Conservation (phyloP, 805 yeast species). For the Candida berthetii region DNA sequence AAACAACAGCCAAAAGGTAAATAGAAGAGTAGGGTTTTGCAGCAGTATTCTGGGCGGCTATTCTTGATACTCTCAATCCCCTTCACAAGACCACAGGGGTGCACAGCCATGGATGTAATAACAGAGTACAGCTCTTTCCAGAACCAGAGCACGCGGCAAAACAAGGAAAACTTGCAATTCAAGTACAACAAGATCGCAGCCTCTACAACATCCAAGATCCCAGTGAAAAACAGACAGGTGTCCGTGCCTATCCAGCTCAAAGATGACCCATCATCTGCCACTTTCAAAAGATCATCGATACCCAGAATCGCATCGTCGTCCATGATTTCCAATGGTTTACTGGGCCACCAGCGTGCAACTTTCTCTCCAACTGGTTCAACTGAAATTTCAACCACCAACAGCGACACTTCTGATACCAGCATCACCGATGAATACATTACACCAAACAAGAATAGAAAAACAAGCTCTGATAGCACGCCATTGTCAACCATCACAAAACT, state of each 20-base stretch:
- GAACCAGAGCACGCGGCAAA: too few species aligned
- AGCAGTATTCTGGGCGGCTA: too few species aligned
- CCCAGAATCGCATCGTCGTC: too few species aligned
- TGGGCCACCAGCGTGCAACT: constrained; percentile 14
- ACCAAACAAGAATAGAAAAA: background rate
- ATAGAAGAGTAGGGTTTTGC: too few species aligned
- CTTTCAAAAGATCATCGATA: constrained; percentile 11
- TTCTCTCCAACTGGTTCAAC: constrained; percentile 10
- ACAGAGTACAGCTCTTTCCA: too few species aligned
- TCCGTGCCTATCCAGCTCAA: constrained; percentile 13
- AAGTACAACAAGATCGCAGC: constrained; percentile 5
- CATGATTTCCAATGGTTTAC: too few species aligned
- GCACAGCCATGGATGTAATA: too few species aligned
- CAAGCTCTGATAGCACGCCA: background rate
- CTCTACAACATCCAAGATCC: constrained; percentile 11
- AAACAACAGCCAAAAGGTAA: too few species aligned
- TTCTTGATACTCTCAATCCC: too few species aligned
- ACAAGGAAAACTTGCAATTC: constrained; percentile 5
- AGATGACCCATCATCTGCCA: constrained; percentile 9
- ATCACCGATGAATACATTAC: background rate
- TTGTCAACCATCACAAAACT: constrained; percentile 15
- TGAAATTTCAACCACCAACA: constrained; percentile 3
- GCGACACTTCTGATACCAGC: background rate
- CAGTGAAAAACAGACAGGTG: constrained; percentile 13
- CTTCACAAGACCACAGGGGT: too few species aligned